Percentiles rank a stretch among this genome's conserved stretches.
Conservation (phyloP, 768 basidiomycete genomes). For the Mycena rebaudengoi region DNA sequence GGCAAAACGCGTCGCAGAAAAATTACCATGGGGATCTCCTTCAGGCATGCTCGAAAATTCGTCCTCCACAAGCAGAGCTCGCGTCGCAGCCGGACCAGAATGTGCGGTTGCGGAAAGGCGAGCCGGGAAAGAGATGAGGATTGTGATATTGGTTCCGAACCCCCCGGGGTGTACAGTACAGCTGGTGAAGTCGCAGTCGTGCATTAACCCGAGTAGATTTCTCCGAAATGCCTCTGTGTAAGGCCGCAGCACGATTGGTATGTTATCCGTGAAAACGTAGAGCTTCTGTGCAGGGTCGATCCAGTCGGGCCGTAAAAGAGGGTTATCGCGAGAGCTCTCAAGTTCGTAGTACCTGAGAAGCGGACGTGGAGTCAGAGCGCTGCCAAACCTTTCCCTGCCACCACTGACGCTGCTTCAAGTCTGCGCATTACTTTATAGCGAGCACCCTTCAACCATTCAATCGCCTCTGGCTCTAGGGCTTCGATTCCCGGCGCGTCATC, state of each 20-base stretch:
- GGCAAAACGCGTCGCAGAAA: too few species aligned
- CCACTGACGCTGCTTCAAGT: not conserved
- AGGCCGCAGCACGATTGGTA: not conserved
- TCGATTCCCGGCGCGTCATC: not conserved
- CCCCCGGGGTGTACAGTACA: not conserved
- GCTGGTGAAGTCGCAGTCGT: slow-evolving; percentile 18
- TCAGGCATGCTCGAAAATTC: too few species aligned
- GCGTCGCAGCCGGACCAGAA: too few species aligned
- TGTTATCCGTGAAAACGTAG: not conserved
- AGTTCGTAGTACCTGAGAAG: slow-evolving; percentile 6
- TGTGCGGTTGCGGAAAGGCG: too few species aligned
- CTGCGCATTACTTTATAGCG: slow-evolving; percentile 19
- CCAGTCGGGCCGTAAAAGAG: not conserved
- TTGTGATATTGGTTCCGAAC: not conserved
- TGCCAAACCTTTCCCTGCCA: not conserved
- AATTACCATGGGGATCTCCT: too few species aligned
- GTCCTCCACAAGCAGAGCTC: too few species aligned
- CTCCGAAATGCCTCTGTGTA: not conserved
- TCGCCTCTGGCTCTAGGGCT: slow-evolving; percentile 10
- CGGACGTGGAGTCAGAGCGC: not conserved
- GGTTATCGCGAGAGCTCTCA: not conserved
- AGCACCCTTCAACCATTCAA: slow-evolving; percentile 18
- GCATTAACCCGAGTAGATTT: slow-evolving; percentile 24
- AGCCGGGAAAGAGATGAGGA: too few species aligned
- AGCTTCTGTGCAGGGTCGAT: not conserved